These are phyloP conservation scores for Elsinoe perseae DNA, from an alignment of 2,329 filamentous ascomycete species.

Conservation along the genomic window DNA sequence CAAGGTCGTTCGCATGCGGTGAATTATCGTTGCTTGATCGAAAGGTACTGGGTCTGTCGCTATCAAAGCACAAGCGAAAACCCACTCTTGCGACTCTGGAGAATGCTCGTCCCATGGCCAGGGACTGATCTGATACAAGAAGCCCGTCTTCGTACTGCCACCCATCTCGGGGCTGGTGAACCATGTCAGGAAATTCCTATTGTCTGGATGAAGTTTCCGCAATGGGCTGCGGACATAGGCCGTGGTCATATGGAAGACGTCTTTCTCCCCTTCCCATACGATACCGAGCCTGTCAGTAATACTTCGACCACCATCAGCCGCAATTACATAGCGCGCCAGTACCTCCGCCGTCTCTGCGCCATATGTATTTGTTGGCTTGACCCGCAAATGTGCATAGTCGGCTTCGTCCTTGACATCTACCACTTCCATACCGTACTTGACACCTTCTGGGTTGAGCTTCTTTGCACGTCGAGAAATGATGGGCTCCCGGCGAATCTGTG, in stretches of 20 bases:
- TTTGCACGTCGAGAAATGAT: conserved; percentile 27
- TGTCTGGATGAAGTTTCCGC: conserved; percentile 25
- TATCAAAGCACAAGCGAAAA: conserved; percentile 26
- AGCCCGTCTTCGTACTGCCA: conserved; percentile 30
- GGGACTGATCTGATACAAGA: conserved; percentile 32
- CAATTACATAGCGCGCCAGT: conserved; percentile 27
- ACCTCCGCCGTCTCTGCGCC: not conserved
- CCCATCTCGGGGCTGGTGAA: conserved; percentile 30
- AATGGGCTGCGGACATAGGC: conserved; percentile 29
- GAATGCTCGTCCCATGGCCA: conserved; percentile 22
- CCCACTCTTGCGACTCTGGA: conserved; percentile 29
- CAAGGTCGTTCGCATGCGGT: conserved; percentile 7
- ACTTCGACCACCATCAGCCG: conserved; percentile 30
- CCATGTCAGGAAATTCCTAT: conserved; percentile 30
- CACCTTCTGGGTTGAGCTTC: conserved; percentile 27
- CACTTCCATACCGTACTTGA: conserved; percentile 28
- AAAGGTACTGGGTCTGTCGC: conserved; percentile 1
- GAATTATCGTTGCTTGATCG: not conserved
- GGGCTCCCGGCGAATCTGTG: conserved; percentile 34
- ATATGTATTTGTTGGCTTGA: conserved; percentile 21
- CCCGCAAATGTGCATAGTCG: conserved; percentile 20
- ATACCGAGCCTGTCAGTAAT: conserved; percentile 29
- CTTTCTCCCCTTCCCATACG: conserved; percentile 26
- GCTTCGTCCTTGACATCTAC: conserved; percentile 21
- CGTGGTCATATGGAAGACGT: conserved; percentile 31